Evolutionary conservation across 805 yeast species (phyloP).

Genomic region (Pichia paraexigua): DNA sequence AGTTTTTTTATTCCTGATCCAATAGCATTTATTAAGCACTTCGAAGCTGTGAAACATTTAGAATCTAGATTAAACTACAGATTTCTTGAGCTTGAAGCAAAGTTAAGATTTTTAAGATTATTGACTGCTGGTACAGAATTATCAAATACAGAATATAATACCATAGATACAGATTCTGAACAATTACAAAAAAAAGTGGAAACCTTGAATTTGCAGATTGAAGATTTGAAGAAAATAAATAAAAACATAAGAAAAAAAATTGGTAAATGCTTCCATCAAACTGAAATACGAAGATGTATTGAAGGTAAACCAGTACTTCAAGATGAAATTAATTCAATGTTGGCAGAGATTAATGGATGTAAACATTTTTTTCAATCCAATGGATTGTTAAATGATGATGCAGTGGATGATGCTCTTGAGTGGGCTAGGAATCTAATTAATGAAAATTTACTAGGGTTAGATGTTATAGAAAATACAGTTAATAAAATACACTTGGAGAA

Average conservation of each 20-base stretch:
- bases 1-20: conserved; percentile 1
- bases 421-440: conserved; percentile 1
- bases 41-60: conserved; percentile 6
- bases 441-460: conserved; percentile 1
- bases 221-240: conserved; percentile 14
- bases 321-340: conserved; percentile 25
- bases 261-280: conserved; percentile 11
- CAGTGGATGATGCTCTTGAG: neutral
- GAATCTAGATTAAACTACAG: conserved; percentile 45
- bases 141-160: conserved; percentile 17
- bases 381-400: neutral
- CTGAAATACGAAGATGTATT: conserved; percentile 12
- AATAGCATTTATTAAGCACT: conserved; percentile 1
- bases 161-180: conserved; percentile 14
- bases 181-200: conserved; percentile 12
- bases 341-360: neutral
- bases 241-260: conserved; percentile 9
- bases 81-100: conserved; percentile 64
- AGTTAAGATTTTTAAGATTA: conserved; percentile 54
- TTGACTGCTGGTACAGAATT: conserved; percentile 31
- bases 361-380: conserved; percentile 1
- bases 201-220: conserved; percentile 13
- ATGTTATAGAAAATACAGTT: conserved; percentile 1
- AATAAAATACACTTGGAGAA: neutral
- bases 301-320: conserved; percentile 19